A percentile compares a stretch with the other conserved stretches of the same genome.
Evolutionary conservation across 1,139 yeast species (phyloP).

Genomic region (Geotrichum citri-aurantii): DNA sequence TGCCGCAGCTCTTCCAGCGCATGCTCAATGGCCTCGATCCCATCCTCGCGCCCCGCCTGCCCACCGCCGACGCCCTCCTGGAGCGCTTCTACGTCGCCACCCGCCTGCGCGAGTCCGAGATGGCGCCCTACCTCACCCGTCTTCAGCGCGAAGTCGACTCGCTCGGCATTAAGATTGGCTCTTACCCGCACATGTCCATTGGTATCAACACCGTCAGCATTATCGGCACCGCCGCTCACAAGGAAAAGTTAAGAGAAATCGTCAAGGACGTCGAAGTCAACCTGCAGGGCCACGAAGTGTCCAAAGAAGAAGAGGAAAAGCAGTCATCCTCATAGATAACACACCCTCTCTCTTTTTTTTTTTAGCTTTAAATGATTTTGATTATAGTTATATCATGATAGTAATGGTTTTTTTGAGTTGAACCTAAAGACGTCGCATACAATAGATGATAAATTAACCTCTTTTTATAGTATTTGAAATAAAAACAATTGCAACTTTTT

Average conservation of each 20-base stretch:
- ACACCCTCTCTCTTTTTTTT: not conserved
- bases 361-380: not conserved
- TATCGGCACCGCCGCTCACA: constrained; percentile 47
- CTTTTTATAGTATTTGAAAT: no score
- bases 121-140: constrained; percentile 57
- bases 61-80: constrained; percentile 34
- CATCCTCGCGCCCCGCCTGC: constrained; percentile 30
- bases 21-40: constrained; percentile 44
- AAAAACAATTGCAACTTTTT: no score
- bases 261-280: constrained; percentile 44
- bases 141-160: constrained; percentile 48
- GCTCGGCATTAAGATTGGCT: constrained; percentile 59
- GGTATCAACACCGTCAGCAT: constrained; percentile 65
- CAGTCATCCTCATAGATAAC: constrained; percentile 10
- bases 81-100: constrained; percentile 61
- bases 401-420: no score
- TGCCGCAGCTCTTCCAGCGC: constrained; percentile 62
- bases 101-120: constrained; percentile 51
- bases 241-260: constrained; percentile 40
- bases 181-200: constrained; percentile 71
- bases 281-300: constrained; percentile 51
- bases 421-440: no score
- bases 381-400: no score
- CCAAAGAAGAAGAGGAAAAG: constrained; percentile 49
- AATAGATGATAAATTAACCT: no score